phyloP scores from a whole-genome alignment of 1,284 basidiomycete genomes.

The Ceratobasidium theobromae region DNA sequence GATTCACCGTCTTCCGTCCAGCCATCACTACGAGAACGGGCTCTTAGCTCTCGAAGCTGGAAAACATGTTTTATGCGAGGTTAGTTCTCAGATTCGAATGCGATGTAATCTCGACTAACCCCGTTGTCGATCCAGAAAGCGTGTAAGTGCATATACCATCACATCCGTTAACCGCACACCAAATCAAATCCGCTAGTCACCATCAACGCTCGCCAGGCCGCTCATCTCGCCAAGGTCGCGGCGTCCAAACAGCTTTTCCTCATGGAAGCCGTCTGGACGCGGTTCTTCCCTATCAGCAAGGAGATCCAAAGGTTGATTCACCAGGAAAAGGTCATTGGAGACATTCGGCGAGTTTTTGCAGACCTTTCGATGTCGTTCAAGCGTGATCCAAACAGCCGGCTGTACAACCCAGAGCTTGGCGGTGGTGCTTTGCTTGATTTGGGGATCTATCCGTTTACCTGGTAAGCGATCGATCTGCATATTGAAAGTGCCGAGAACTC shows the following conservation, averaged over 20 bases:
- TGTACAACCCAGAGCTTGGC: conserved; percentile 77
- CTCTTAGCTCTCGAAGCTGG: conserved; percentile 74
- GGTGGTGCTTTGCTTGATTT: conserved; percentile 86
- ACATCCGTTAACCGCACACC: conserved; percentile 44
- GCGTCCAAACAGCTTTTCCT: conserved; percentile 78
- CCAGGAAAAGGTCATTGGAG: conserved; percentile 62
- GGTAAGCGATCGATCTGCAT: conserved; percentile 43
- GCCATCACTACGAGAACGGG: conserved; percentile 78
- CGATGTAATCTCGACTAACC: conserved; percentile 54
- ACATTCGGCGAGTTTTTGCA: conserved; percentile 55
- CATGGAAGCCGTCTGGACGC: conserved; percentile 86
- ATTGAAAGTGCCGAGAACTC: not conserved
- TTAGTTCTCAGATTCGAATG: conserved; percentile 70
- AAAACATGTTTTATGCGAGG: conserved; percentile 88
- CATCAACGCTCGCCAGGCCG: conserved; percentile 50
- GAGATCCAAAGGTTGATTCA: conserved; percentile 62
- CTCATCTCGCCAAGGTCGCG: conserved; percentile 54
- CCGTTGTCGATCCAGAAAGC: conserved; percentile 43
- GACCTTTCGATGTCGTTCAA: conserved; percentile 1
- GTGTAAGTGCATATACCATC: conserved; percentile 54
- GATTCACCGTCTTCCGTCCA: conserved; percentile 75
- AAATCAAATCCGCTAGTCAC: conserved; percentile 41
- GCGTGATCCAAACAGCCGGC: conserved; percentile 40
- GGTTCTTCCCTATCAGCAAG: conserved; percentile 70
- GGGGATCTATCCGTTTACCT: conserved; percentile 50